Percentiles rank a stretch among this genome's conserved stretches.
Evolutionary conservation across 2,329 filamentous ascomycete genomes (phyloP).

Genomic region (Berkeleyomyces rouxiae): DNA sequence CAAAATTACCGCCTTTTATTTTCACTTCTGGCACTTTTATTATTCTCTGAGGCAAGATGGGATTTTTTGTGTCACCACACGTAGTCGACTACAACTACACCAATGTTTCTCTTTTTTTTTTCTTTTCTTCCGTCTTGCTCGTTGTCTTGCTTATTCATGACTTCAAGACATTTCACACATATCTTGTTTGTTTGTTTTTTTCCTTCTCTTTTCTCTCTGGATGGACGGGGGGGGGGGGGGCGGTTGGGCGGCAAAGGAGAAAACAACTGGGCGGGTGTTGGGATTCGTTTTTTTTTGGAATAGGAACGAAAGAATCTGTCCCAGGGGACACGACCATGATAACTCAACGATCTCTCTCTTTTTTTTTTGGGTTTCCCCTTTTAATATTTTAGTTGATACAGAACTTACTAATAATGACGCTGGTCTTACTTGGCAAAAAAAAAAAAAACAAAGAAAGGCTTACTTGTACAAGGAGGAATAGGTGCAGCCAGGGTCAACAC

Average conservation of each 20-base stretch:
- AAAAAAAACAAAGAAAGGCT: background rate
- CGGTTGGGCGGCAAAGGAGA: background rate
- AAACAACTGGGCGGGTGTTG: background rate
- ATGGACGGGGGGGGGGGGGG: background rate
- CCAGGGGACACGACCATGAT: background rate
- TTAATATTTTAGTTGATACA: background rate
- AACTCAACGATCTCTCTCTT: conserved; percentile 2
- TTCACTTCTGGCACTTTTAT: background rate
- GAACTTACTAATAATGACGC: background rate
- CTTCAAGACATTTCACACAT: too few relatives aligned
- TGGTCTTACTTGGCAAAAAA: background rate
- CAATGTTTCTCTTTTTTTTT: background rate
- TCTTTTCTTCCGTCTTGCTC: background rate
- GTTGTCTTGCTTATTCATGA: too few relatives aligned
- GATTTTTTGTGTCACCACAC: background rate
- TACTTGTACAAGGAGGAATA: too few relatives aligned
- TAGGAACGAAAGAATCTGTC: background rate
- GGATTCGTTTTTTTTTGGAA: background rate
- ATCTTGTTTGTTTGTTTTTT: background rate
- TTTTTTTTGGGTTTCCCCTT: background rate
- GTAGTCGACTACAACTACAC: background rate
- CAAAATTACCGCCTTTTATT: too few relatives aligned
- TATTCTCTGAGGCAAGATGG: background rate
- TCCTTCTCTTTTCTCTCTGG: background rate
- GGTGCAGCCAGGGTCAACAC: too few relatives aligned